Percentiles rank a stretch among this genome's conserved stretches.
These are phyloP conservation scores for Dryas drummondii DNA, from an alignment of 306 rosid genomes.

Conservation along the genomic window DNA sequence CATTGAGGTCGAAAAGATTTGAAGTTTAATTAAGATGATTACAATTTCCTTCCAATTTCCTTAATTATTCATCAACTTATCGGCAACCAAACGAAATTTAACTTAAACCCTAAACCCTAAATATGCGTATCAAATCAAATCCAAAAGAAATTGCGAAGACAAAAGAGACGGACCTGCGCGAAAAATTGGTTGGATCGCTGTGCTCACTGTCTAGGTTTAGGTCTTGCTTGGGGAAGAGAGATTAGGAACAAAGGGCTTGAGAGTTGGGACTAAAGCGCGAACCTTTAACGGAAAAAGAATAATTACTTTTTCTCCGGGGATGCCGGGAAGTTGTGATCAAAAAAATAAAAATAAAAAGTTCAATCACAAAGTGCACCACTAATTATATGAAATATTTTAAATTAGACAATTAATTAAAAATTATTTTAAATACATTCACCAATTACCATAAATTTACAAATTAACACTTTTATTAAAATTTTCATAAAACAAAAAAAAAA, in stretches of 20 bases:
- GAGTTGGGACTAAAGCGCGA: slow-evolving; percentile 5
- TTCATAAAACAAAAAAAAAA: no score
- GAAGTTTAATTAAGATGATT: no score
- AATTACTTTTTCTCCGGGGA: no score
- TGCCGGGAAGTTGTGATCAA: no score
- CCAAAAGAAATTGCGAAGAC: neutral
- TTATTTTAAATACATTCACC: no score
- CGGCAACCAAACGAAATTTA: neutral
- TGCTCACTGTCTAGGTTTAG: neutral
- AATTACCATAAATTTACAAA: no score
- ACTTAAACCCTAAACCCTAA: neutral
- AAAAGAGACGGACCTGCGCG: slow-evolving; percentile 2
- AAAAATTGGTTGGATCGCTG: neutral
- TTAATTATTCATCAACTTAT: neutral
- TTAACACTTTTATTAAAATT: no score
- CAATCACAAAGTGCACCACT: no score
- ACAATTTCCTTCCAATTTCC: neutral
- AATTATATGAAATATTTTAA: no score
- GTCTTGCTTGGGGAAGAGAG: neutral
- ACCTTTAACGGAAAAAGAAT: neutral
- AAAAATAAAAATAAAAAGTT: no score
- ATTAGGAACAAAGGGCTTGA: neutral
- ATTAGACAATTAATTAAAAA: no score
- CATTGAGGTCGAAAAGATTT: neutral
- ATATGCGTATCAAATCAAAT: neutral